Conservation (phyloP, 2,329 filamentous ascomycete genomes). For the Sporothrix luriei region DNA sequence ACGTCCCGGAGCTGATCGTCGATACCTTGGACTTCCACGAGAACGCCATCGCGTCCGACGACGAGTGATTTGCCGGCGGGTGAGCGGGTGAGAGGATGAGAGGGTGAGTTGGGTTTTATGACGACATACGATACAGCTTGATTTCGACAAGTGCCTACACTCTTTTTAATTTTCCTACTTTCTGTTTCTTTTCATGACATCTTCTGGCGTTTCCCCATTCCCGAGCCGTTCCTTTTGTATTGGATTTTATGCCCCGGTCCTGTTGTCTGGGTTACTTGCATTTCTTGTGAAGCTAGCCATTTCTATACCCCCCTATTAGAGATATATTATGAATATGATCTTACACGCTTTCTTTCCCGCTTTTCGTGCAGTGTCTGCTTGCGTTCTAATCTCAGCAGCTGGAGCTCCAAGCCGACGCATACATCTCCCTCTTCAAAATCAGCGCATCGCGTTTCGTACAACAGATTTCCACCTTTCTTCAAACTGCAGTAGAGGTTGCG, state of each 20-base stretch:
- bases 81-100: too few relatives aligned
- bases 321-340: constrained; percentile 24
- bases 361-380: neutral
- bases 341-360: constrained; percentile 11
- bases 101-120: too few relatives aligned
- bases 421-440: neutral
- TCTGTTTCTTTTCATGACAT: constrained; percentile 1
- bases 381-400: neutral
- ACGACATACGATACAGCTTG: constrained; percentile 8
- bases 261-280: constrained; percentile 4
- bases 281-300: neutral
- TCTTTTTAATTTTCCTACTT: neutral
- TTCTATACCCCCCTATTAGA: constrained; percentile 17
- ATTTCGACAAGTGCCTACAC: neutral
- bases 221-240: neutral
- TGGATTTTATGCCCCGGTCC: neutral
- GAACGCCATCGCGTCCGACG: neutral
- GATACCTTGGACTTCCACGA: neutral
- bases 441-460: neutral
- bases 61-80: neutral
- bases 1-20: neutral
- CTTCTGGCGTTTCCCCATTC: neutral
- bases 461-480: neutral
- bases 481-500: neutral
- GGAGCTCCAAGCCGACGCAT: constrained; percentile 4